Evolutionary conservation across 768 basidiomycete species (phyloP).

Genomic region (Podaxis mareebaensis): DNA sequence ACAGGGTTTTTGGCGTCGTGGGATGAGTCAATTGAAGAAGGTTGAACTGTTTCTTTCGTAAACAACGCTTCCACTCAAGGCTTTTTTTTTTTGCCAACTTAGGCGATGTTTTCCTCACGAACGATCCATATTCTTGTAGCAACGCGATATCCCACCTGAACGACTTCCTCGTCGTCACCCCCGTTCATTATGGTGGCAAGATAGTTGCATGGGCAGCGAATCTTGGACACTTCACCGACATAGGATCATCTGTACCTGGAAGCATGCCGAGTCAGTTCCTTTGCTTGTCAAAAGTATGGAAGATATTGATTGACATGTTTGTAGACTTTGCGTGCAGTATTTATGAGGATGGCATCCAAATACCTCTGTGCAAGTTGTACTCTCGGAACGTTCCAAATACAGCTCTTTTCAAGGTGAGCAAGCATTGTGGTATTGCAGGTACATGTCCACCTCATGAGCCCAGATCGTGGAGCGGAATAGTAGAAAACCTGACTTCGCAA

Average conservation of each 20-base stretch:
- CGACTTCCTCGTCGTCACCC: conserved; percentile 30
- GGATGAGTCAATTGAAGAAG: conserved; percentile 31
- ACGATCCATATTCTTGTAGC: conserved; percentile 29
- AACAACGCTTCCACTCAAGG: neutral
- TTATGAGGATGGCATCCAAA: conserved; percentile 30
- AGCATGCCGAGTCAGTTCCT: conserved; percentile 22
- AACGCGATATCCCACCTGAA: conserved; percentile 32
- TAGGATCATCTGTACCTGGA: conserved; percentile 25
- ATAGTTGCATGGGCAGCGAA: conserved; percentile 31
- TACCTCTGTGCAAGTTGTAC: conserved; percentile 29
- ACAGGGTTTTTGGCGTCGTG: conserved; percentile 28
- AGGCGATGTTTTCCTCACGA: conserved; percentile 27
- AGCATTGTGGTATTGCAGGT: neutral
- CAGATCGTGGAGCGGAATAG: conserved; percentile 25
- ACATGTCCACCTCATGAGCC: neutral
- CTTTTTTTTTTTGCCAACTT: neutral
- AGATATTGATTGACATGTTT: neutral
- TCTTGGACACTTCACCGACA: conserved; percentile 30
- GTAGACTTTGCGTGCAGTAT: conserved; percentile 23
- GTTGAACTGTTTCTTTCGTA: neutral
- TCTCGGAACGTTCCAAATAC: conserved; percentile 25
- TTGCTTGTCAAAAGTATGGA: neutral
- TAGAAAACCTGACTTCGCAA: conserved; percentile 29
- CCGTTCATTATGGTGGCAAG: conserved; percentile 28
- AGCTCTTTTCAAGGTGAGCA: conserved; percentile 25